Evolutionary conservation across 2,329 filamentous ascomycete genomes (phyloP).

Genomic region (Penicillium sp.): DNA sequence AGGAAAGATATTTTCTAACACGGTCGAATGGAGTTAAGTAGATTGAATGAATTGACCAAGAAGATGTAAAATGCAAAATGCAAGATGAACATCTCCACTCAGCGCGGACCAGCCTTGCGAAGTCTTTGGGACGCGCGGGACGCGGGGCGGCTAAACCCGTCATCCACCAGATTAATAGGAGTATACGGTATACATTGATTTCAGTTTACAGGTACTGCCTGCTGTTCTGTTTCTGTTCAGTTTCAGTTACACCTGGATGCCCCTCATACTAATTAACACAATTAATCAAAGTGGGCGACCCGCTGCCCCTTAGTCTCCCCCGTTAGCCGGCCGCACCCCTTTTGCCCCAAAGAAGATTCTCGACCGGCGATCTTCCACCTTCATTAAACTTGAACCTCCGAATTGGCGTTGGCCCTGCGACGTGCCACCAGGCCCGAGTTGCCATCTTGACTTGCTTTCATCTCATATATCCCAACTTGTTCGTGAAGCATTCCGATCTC

Average conservation of each 20-base stretch:
- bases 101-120: background rate
- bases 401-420: conserved; percentile 23
- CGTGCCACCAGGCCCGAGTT: conserved; percentile 11
- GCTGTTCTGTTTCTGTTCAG: no score
- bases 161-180: conserved; percentile 11
- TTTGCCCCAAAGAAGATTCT: conserved; percentile 30
- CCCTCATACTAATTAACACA: no score
- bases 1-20: conserved; percentile 80
- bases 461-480: background rate
- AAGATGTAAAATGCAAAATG: background rate
- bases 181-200: no score
- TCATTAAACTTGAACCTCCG: conserved; percentile 32
- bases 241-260: no score
- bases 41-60: background rate
- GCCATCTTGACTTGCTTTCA: background rate
- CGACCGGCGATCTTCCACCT: conserved; percentile 26
- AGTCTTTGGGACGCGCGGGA: conserved; percentile 18
- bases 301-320: conserved; percentile 19
- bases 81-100: background rate
- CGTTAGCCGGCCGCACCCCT: conserved; percentile 26
- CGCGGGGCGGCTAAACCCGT: conserved; percentile 31
- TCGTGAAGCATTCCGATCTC: background rate
- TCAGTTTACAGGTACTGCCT: no score
- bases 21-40: no score
- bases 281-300: conserved; percentile 12